These are phyloP conservation scores for Starmera amethionina DNA, from an alignment of 805 yeast genomes.

Conservation along the genomic window DNA sequence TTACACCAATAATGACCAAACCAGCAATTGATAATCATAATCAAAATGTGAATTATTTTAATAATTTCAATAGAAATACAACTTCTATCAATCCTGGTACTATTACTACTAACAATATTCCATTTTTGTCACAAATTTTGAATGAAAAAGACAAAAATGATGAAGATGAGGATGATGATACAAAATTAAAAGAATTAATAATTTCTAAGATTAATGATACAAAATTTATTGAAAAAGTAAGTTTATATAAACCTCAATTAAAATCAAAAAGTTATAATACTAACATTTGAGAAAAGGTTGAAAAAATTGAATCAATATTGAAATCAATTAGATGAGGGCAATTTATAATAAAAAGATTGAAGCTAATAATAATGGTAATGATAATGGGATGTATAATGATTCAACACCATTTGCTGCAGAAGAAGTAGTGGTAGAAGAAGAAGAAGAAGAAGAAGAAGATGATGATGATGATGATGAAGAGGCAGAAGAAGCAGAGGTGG, in stretches of 20 bases:
- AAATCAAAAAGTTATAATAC: no score
- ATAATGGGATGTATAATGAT: conserved; percentile 5
- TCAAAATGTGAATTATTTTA: no score
- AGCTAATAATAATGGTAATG: conserved; percentile 5
- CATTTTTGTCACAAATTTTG: conserved; percentile 10
- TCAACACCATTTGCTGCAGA: background rate
- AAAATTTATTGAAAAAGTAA: conserved; percentile 7
- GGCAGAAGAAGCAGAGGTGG: conserved; percentile 1
- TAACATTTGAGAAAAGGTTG: conserved; percentile 1
- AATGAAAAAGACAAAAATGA: conserved; percentile 1
- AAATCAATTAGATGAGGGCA: conserved; percentile 5
- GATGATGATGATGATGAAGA: conserved; percentile 1
- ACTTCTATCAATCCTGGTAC: background rate
- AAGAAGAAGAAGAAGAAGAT: background rate
- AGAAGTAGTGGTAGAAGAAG: background rate
- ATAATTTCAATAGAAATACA: no score
- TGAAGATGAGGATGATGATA: conserved; percentile 7
- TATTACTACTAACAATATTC: background rate
- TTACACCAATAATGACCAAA: no score
- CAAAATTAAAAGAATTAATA: conserved; percentile 8
- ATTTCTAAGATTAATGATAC: conserved; percentile 14
- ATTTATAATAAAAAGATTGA: conserved; percentile 4
- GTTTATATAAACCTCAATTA: no score
- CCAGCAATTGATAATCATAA: no score
- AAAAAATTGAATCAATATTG: conserved; percentile 11